These are phyloP conservation scores for Termitomyces sp. DNA, from an alignment of 768 basidiomycete species.

Conservation along the genomic window DNA sequence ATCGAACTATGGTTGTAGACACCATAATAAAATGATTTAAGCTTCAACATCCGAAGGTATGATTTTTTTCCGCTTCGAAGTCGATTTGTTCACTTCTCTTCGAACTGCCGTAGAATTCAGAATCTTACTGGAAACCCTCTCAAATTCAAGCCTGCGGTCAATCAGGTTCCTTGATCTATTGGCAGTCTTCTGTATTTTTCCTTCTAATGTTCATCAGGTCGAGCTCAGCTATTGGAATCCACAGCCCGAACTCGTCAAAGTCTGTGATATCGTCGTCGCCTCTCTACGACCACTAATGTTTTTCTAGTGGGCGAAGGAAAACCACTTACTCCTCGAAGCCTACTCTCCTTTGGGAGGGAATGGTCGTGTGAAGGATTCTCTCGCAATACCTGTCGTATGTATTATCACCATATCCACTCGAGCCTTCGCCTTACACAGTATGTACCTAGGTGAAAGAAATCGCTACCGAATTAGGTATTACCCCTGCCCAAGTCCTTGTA, in stretches of 20 bases:
- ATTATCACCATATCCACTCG: neutral
- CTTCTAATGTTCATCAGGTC: slow-evolving; percentile 27
- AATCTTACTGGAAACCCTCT: slow-evolving; percentile 59
- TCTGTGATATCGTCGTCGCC: slow-evolving; percentile 16
- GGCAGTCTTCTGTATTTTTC: neutral
- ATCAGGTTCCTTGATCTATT: slow-evolving; percentile 38
- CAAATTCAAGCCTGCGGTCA: slow-evolving; percentile 61
- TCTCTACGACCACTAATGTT: neutral
- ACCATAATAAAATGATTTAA: slow-evolving; percentile 13
- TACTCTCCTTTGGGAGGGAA: slow-evolving; percentile 73
- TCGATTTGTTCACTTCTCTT: slow-evolving; percentile 12
- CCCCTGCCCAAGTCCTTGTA: slow-evolving; percentile 70
- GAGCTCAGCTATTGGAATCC: slow-evolving; percentile 77
- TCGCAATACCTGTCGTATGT: slow-evolving; percentile 51
- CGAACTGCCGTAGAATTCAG: slow-evolving; percentile 33
- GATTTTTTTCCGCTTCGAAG: slow-evolving; percentile 7
- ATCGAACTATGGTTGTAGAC: neutral
- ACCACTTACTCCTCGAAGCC: slow-evolving; percentile 62
- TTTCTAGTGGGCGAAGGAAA: slow-evolving; percentile 62
- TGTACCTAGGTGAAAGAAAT: slow-evolving; percentile 45
- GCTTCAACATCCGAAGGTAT: slow-evolving; percentile 57
- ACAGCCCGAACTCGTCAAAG: slow-evolving; percentile 70
- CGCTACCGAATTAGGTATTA: slow-evolving; percentile 59
- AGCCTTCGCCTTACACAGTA: neutral
- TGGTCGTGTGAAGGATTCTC: slow-evolving; percentile 49